Percentiles rank a stretch among this genome's conserved stretches.
phyloP scores from a whole-genome alignment of 805 yeast genomes.

The Candida fluviatilis region DNA sequence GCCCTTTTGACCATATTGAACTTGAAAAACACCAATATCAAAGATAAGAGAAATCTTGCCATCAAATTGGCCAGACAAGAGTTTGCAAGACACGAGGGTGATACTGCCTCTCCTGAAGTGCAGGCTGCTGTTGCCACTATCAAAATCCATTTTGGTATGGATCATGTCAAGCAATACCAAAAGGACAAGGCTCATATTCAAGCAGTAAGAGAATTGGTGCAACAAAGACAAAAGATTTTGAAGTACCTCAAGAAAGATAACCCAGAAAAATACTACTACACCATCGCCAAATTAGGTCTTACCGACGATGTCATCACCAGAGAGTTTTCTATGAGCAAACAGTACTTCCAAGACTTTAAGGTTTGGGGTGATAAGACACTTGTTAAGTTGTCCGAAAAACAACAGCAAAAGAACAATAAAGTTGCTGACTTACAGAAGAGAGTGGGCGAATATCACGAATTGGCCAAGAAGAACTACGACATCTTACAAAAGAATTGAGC shows the following conservation, averaged over 20 bases:
- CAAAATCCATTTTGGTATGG: slow-evolving; percentile 70
- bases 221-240: slow-evolving; percentile 79
- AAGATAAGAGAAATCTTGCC: slow-evolving; percentile 56
- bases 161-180: slow-evolving; percentile 61
- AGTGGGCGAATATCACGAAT: slow-evolving; percentile 32
- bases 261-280: slow-evolving; percentile 79
- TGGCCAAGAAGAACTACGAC: slow-evolving; percentile 35
- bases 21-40: slow-evolving; percentile 63
- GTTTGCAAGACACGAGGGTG: slow-evolving; percentile 80
- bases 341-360: slow-evolving; percentile 72
- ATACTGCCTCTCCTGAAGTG: slow-evolving; percentile 92
- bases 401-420: slow-evolving; percentile 26
- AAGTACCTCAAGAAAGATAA: slow-evolving; percentile 77
- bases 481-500: slow-evolving; percentile 7
- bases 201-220: slow-evolving; percentile 75
- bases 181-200: slow-evolving; percentile 73
- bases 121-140: slow-evolving; percentile 91
- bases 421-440: slow-evolving; percentile 34
- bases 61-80: slow-evolving; percentile 67
- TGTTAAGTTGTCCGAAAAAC: slow-evolving; percentile 44
- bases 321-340: slow-evolving; percentile 79
- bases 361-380: slow-evolving; percentile 72
- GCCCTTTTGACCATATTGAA: slow-evolving; percentile 68
- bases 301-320: slow-evolving; percentile 71
- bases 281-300: slow-evolving; percentile 83